A percentile compares a stretch with the other conserved stretches of the same genome.
Evolutionary conservation across 805 yeast species (phyloP).

Genomic region (Yarrowia alimentaria): DNA sequence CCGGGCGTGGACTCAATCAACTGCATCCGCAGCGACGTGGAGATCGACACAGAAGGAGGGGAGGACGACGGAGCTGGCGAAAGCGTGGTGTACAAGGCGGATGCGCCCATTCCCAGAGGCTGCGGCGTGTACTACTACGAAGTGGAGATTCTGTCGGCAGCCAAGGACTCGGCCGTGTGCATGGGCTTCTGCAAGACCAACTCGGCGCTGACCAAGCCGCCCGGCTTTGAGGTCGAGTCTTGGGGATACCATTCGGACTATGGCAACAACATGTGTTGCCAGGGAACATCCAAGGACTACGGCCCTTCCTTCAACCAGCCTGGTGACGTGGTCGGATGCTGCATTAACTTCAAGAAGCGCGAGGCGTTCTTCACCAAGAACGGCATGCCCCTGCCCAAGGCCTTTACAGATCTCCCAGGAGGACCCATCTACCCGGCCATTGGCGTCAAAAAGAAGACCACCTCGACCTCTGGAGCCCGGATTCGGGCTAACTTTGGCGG

Average conservation of each 20-base stretch:
- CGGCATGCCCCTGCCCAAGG: conserved; percentile 62
- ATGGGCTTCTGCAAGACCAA: conserved; percentile 48
- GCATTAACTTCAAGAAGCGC: conserved; percentile 64
- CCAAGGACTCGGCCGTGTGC: conserved; percentile 44
- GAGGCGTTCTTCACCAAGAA: conserved; percentile 76
- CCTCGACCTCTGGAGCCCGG: conserved; percentile 40
- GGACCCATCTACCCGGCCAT: conserved; percentile 49
- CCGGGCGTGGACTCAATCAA: conserved; percentile 11
- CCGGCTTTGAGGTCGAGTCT: conserved; percentile 49
- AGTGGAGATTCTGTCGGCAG: conserved; percentile 42
- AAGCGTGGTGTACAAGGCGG: conserved; percentile 37
- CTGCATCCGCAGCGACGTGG: conserved; percentile 19
- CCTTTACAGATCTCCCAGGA: conserved; percentile 49
- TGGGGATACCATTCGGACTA: conserved; percentile 57
- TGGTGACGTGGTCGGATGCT: conserved; percentile 77
- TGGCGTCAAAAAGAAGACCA: conserved; percentile 40
- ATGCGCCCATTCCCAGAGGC: conserved; percentile 42
- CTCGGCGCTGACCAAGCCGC: conserved; percentile 41
- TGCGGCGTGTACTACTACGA: conserved; percentile 55
- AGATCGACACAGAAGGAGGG: conserved; percentile 15
- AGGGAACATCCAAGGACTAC: conserved; percentile 44
- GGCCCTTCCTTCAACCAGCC: conserved; percentile 48
- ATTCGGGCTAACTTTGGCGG: conserved; percentile 53
- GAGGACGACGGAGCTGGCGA: conserved; percentile 30
- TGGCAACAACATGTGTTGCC: conserved; percentile 46